These are phyloP conservation scores for Vairimorpha apis DNA, from an alignment of 371 early-diverging fungal genomes.

Conservation along the genomic window DNA sequence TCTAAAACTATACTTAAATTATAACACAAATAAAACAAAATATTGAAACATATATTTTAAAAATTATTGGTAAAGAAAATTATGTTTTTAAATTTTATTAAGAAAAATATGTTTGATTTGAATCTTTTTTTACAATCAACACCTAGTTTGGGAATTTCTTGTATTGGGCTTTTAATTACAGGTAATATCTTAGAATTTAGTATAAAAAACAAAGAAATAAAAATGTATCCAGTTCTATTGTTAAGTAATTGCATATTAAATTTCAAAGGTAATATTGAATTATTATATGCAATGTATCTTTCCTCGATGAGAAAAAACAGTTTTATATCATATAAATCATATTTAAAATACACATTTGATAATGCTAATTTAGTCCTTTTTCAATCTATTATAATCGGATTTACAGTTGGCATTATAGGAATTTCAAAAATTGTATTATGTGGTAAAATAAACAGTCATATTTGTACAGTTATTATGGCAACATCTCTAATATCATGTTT, in stretches of 20 bases:
- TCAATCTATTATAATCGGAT: slow-evolving; percentile 53
- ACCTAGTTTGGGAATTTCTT: slow-evolving; percentile 56
- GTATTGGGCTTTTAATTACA: slow-evolving; percentile 56
- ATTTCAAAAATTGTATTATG: slow-evolving; percentile 29
- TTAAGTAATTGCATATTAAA: slow-evolving; percentile 60
- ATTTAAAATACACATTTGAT: slow-evolving; percentile 55
- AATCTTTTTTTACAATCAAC: slow-evolving; percentile 44
- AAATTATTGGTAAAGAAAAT: not conserved
- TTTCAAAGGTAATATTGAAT: slow-evolving; percentile 64
- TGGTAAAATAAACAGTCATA: slow-evolving; percentile 2
- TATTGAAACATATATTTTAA: not conserved
- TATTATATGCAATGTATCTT: slow-evolving; percentile 59
- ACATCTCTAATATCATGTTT: slow-evolving; percentile 52
- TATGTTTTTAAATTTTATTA: not conserved
- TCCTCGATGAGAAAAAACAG: slow-evolving; percentile 30
- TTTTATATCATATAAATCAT: slow-evolving; percentile 6
- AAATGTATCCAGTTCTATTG: slow-evolving; percentile 57
- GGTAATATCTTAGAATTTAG: slow-evolving; percentile 39
- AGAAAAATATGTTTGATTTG: not conserved
- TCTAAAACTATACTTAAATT: too few relatives aligned
- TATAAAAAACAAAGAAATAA: slow-evolving; percentile 1
- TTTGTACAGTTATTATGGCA: slow-evolving; percentile 18
- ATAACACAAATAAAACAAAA: not conserved
- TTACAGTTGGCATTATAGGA: slow-evolving; percentile 55
- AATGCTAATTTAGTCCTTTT: slow-evolving; percentile 54